A percentile compares a stretch with the other conserved stretches of the same genome.
These are phyloP conservation scores for Pittosporum tobira DNA, from an alignment of 129 eudicot species.

Conservation along the genomic window DNA sequence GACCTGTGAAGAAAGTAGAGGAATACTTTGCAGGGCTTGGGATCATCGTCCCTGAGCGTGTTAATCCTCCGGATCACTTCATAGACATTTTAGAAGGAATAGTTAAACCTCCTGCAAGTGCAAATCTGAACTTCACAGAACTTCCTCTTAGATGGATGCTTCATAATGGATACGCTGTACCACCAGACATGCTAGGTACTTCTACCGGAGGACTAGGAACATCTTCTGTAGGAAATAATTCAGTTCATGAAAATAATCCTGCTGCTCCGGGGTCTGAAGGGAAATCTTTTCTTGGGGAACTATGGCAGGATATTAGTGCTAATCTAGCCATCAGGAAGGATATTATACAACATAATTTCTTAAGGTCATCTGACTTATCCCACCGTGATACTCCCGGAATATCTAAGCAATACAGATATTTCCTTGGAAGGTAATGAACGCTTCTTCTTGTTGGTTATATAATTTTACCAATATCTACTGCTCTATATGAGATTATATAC, in stretches of 20 bases:
- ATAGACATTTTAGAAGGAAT: conserved; percentile 86
- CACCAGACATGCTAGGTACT: conserved; percentile 63
- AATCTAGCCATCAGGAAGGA: conserved; percentile 48
- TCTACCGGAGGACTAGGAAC: conserved; percentile 24
- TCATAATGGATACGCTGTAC: conserved; percentile 79
- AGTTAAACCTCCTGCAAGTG: conserved; percentile 31
- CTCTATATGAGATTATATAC: not conserved
- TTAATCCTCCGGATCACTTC: conserved; percentile 80
- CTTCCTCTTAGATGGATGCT: conserved; percentile 95
- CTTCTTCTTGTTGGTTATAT: conserved; percentile 1
- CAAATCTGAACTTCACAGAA: conserved; percentile 48
- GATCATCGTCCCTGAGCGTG: conserved; percentile 70
- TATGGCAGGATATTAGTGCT: conserved; percentile 69
- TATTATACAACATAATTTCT: conserved; percentile 28
- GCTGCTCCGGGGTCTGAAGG: conserved; percentile 28
- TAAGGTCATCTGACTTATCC: conserved; percentile 49
- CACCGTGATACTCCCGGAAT: conserved; percentile 49
- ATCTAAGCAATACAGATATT: conserved; percentile 47
- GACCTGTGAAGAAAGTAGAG: conserved; percentile 76
- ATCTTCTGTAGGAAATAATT: conserved; percentile 27
- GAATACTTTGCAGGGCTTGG: conserved; percentile 78
- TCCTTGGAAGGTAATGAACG: conserved; percentile 68
- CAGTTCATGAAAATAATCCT: conserved; percentile 28
- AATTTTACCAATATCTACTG: not conserved
- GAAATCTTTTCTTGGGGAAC: conserved; percentile 52